phyloP scores from a whole-genome alignment of 305 asterid species.

The Solanum hybrid region DNA sequence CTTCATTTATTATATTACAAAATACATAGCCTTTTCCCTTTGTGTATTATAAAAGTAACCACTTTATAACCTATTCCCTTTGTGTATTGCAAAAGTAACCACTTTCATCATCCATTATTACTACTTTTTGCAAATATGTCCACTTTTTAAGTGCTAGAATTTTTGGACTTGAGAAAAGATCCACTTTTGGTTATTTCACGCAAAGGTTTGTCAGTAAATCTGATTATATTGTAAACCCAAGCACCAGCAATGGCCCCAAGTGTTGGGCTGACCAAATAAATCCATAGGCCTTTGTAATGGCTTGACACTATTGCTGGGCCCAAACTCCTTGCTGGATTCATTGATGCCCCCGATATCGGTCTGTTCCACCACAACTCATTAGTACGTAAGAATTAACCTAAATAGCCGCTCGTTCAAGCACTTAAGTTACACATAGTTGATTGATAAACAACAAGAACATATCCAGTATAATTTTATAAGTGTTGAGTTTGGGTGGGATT shows the following conservation, averaged over 20 bases:
- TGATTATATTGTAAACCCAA: slow-evolving; percentile 30
- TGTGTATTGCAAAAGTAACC: background rate
- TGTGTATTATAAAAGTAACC: background rate
- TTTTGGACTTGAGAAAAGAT: slow-evolving; percentile 40
- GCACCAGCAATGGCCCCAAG: slow-evolving; percentile 31
- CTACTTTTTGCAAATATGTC: background rate
- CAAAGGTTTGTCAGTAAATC: slow-evolving; percentile 32
- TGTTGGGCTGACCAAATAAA: slow-evolving; percentile 25
- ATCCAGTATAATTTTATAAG: background rate
- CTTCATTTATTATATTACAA: background rate
- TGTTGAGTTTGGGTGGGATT: background rate
- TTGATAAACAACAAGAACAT: background rate
- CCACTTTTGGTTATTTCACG: slow-evolving; percentile 62
- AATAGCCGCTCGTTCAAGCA: background rate
- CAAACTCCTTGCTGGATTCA: slow-evolving; percentile 41
- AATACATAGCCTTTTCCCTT: background rate
- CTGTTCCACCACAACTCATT: slow-evolving; percentile 3
- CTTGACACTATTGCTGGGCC: slow-evolving; percentile 34
- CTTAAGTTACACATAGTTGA: background rate
- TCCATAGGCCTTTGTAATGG: slow-evolving; percentile 26
- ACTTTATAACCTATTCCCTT: background rate
- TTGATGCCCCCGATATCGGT: slow-evolving; percentile 36
- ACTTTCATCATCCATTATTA: background rate
- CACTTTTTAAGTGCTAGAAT: background rate
- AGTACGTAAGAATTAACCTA: background rate